phyloP scores from a whole-genome alignment of 495 filamentous ascomycete species.

The Jackrogersella multiformis region DNA sequence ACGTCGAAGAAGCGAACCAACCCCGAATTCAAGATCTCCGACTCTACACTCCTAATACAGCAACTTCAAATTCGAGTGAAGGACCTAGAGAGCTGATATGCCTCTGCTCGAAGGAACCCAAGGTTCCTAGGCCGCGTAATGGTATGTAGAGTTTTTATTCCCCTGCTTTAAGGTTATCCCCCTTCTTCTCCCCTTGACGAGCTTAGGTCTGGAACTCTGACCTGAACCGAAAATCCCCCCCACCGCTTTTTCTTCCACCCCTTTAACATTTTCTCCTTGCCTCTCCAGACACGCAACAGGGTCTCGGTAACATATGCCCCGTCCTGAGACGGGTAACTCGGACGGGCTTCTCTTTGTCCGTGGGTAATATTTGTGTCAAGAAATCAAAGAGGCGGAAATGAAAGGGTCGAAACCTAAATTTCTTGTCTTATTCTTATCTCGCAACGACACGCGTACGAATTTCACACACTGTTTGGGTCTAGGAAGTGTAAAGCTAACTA shows the following conservation, averaged over 20 bases:
- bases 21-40: constrained; percentile 53
- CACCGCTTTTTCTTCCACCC: constrained; percentile 22
- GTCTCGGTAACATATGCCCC: constrained; percentile 21
- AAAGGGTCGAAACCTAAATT: constrained; percentile 40
- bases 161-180: no score
- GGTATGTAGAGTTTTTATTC: constrained; percentile 67
- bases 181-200: constrained; percentile 27
- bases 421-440: constrained; percentile 33
- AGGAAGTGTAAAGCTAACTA: constrained; percentile 27
- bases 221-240: constrained; percentile 1
- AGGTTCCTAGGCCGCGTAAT: constrained; percentile 94
- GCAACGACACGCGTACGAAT: constrained; percentile 21
- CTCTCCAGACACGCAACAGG: constrained; percentile 8
- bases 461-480: constrained; percentile 7
- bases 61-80: constrained; percentile 42
- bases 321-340: constrained; percentile 38
- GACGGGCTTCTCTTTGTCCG: constrained; percentile 33
- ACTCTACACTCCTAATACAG: constrained; percentile 48
- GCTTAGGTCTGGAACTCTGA: constrained; percentile 17
- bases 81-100: constrained; percentile 67
- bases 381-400: constrained; percentile 40
- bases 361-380: constrained; percentile 25
- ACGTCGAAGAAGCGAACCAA: constrained; percentile 56
- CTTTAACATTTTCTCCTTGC: constrained; percentile 37
- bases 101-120: constrained; percentile 91